phyloP scores from a whole-genome alignment of 2,329 filamentous ascomycete species.

The Colletotrichum orbiculare region DNA sequence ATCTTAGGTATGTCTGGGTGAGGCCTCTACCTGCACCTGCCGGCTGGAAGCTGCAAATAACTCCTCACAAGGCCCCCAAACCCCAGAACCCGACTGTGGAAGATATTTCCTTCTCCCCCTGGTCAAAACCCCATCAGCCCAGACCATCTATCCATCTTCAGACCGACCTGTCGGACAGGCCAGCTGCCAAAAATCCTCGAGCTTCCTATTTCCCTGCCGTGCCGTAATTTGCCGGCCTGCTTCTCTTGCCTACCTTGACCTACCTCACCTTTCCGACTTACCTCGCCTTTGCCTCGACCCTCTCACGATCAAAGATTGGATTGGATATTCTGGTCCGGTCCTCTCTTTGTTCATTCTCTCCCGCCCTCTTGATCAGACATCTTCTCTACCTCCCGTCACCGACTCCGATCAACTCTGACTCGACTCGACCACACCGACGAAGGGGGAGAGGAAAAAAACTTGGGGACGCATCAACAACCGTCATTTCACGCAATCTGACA shows the following conservation, averaged over 20 bases:
- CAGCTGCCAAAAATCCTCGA: conserved; percentile 1
- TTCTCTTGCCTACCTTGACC: not conserved
- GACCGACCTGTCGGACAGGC: not conserved
- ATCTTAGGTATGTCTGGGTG: too few relatives aligned
- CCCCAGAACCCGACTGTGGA: not conserved
- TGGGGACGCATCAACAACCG: conserved; percentile 30
- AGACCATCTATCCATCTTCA: not conserved
- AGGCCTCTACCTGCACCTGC: too few relatives aligned
- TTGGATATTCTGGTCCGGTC: not conserved
- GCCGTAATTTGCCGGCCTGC: too few relatives aligned
- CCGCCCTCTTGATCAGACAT: not conserved
- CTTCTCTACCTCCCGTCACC: not conserved
- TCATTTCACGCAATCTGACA: conserved; percentile 53
- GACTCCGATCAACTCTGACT: not conserved
- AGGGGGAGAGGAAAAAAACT: conserved; percentile 7
- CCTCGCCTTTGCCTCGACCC: not conserved
- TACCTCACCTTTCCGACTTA: not conserved
- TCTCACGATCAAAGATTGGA: not conserved
- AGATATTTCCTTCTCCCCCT: not conserved
- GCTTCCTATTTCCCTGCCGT: not conserved
- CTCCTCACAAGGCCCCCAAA: conserved; percentile 1
- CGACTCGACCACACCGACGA: conserved; percentile 13
- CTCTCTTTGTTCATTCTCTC: conserved; percentile 7
- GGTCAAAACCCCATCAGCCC: conserved; percentile 11
- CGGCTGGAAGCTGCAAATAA: conserved; percentile 17